Percentiles rank a stretch among this genome's conserved stretches.
These are phyloP conservation scores for Danielozyma ontarioensis DNA, from an alignment of 805 yeast genomes.

Conservation along the genomic window DNA sequence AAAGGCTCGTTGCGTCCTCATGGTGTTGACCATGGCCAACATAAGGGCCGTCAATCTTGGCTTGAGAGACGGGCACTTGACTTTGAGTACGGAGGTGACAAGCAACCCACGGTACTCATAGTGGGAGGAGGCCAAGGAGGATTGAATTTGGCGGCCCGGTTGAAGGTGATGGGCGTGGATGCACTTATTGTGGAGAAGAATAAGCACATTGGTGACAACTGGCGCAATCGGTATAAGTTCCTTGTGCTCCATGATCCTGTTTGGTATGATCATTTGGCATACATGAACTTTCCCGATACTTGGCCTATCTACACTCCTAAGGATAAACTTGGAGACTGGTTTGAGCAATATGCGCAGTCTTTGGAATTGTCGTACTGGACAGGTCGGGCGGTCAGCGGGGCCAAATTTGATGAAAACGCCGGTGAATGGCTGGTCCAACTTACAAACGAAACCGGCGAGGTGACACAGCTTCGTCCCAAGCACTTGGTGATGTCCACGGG, in stretches of 20 bases:
- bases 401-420: conserved; percentile 20
- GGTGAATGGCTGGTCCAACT: conserved; percentile 26
- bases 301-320: conserved; percentile 42
- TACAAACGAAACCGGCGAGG: conserved; percentile 20
- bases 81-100: conserved; percentile 21
- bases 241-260: conserved; percentile 43
- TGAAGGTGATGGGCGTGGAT: conserved; percentile 37
- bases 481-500: conserved; percentile 43
- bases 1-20: conserved; percentile 24
- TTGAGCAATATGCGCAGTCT: conserved; percentile 35
- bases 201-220: conserved; percentile 38
- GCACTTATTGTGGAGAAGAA: conserved; percentile 35
- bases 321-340: conserved; percentile 41
- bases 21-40: conserved; percentile 38
- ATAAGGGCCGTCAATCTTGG: conserved; percentile 33
- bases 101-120: conserved; percentile 38
- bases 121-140: conserved; percentile 49
- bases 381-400: conserved; percentile 20
- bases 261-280: conserved; percentile 38
- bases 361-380: conserved; percentile 33
- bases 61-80: conserved; percentile 26
- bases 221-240: conserved; percentile 43
- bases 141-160: conserved; percentile 36
- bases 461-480: conserved; percentile 21
- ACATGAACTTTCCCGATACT: conserved; percentile 33